Evolutionary conservation across 495 filamentous ascomycete genomes (phyloP).

Genomic region (Delitschia confertaspora): DNA sequence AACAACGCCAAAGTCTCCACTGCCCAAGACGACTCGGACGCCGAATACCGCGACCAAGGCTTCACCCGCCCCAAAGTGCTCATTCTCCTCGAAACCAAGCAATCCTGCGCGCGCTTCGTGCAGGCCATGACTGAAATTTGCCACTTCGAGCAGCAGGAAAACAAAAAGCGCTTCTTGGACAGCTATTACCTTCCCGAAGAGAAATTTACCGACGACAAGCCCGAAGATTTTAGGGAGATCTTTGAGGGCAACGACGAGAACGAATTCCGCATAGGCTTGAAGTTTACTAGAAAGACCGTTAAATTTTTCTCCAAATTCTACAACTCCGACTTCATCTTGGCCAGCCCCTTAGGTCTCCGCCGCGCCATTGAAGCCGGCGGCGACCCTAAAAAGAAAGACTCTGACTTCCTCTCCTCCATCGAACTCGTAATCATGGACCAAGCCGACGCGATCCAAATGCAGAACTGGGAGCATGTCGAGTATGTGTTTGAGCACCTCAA

Average conservation of each 20-base stretch:
- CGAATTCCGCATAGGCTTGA: slow-evolving; percentile 86
- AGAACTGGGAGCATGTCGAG: slow-evolving; percentile 95
- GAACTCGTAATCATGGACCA: slow-evolving; percentile 87
- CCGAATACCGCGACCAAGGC: slow-evolving; percentile 86
- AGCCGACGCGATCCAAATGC: slow-evolving; percentile 89
- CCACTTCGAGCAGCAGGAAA: slow-evolving; percentile 85
- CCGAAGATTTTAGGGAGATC: slow-evolving; percentile 79
- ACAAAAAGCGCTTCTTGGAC: slow-evolving; percentile 84
- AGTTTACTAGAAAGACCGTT: slow-evolving; percentile 89
- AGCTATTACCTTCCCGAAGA: slow-evolving; percentile 59
- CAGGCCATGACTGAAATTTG: slow-evolving; percentile 63
- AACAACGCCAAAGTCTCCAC: slow-evolving; percentile 71
- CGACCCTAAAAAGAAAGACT: slow-evolving; percentile 60
- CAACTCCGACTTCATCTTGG: slow-evolving; percentile 88
- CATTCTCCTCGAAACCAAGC: slow-evolving; percentile 76
- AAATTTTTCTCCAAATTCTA: slow-evolving; percentile 96
- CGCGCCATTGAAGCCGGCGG: slow-evolving; percentile 77
- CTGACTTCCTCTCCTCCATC: slow-evolving; percentile 86
- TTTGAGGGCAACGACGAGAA: slow-evolving; percentile 94
- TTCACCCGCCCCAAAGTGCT: slow-evolving; percentile 92
- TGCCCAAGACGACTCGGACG: slow-evolving; percentile 39
- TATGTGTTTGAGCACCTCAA: slow-evolving; percentile 89
- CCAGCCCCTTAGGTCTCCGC: slow-evolving; percentile 76
- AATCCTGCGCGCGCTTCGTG: slow-evolving; percentile 69
- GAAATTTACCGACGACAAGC: slow-evolving; percentile 59